Evolutionary conservation across 331 rosid genomes (phyloP), one percentile per base, ranked within the genome.

Genomic region (Stylosanthes scabra): DNA sequence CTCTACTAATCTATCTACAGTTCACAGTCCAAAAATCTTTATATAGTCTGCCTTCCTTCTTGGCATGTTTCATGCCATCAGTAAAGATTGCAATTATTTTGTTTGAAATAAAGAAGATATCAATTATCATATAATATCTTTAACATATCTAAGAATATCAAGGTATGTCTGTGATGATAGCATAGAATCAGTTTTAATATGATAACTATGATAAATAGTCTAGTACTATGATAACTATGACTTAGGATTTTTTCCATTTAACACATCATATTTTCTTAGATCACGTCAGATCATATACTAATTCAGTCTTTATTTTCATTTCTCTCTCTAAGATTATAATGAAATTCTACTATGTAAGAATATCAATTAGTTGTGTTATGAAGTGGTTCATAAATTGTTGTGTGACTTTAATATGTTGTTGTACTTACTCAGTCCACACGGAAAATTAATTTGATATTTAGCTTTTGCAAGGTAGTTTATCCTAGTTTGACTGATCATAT

Each of bases 401-500:
- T 54, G 56, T 69, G 71, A 41, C 25, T 63, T 57, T 63, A 56
- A 69, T 63, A 57, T 14, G 56, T 62, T 27, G 7, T 57, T 39
- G 50, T 44, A 11, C 50, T 39, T 72, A 14, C 37, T 59, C 42
- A 15, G 10, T 31, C 37, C 37, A 31, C 37, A 31, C 0, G 12
- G 45, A 41, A 73, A 66, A 66, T 41, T 42, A 7, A 0, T 69
- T 64, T 56, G 63, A 37, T 68, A 59, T 63, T 54, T 74, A 47
- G 28, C 31, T 75, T 40, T 70, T 51, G 4, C 61, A 25, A 31
- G 66, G 9, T 39, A 27, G 54, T 29, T 73, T 63, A 41, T 74
- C 52, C 42, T 72, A 50, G 73, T 63, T 72, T 79, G 31, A 68
- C 75, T 74, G 68, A 73, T 73, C 29, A 61, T 77, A 46, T 56